phyloP scores from a whole-genome alignment of 2,329 filamentous ascomycete species.

The Stylonectria norvegica region DNA sequence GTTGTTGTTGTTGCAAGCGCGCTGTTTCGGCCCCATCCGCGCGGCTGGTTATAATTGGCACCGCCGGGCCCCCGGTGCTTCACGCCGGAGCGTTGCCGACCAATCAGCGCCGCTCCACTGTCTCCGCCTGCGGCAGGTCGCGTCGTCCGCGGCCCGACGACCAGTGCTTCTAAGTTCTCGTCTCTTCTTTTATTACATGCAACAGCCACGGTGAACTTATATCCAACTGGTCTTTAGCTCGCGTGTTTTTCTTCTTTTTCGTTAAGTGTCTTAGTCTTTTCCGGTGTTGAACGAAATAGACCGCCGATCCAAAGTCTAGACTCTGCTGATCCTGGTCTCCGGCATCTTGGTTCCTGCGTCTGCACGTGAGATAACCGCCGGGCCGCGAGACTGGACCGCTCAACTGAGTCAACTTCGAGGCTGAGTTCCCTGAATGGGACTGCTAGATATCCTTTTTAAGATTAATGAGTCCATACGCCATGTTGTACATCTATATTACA shows the following conservation, averaged over 20 bases:
- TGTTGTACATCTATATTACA: slow-evolving; percentile 12
- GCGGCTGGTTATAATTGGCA: slow-evolving; percentile 23
- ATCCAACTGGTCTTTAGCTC: too few relatives aligned
- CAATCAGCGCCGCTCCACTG: slow-evolving; percentile 22
- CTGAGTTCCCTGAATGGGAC: background rate
- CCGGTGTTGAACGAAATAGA: background rate
- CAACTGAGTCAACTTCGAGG: background rate
- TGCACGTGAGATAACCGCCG: background rate
- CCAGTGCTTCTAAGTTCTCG: background rate
- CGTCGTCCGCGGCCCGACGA: background rate
- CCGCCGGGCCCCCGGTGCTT: slow-evolving; percentile 8
- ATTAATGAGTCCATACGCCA: slow-evolving; percentile 2
- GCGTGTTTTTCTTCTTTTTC: background rate
- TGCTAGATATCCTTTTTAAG: background rate
- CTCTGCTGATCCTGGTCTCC: background rate
- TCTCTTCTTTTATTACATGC: background rate
- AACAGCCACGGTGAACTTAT: too few relatives aligned
- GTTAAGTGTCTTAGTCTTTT: background rate
- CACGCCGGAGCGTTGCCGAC: slow-evolving; percentile 1
- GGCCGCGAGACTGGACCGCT: background rate
- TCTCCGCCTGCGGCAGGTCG: slow-evolving; percentile 15
- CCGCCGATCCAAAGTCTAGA: background rate
- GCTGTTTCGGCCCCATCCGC: slow-evolving; percentile 12
- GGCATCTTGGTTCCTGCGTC: background rate
- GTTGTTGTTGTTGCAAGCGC: slow-evolving; percentile 18